These are phyloP conservation scores for Verticillium albo-atrum DNA, from an alignment of 2,329 filamentous ascomycete species.

Conservation along the genomic window DNA sequence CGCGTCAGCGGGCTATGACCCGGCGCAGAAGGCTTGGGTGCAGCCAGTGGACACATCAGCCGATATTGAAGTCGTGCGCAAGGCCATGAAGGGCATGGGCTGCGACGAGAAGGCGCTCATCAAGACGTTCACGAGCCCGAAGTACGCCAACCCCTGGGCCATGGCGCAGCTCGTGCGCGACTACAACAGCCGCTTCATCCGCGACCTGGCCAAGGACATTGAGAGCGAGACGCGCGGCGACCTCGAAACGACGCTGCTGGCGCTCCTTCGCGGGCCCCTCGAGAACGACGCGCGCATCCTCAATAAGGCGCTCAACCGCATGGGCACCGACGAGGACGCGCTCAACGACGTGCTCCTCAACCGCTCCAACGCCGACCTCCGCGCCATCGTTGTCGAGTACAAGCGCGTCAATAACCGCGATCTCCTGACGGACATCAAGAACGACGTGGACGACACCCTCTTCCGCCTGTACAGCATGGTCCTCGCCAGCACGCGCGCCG, in stretches of 20 bases:
- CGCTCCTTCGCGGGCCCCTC: constrained; percentile 24
- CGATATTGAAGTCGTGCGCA: constrained; percentile 23
- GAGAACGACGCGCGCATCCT: constrained; percentile 24
- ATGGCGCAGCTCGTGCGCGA: constrained; percentile 25
- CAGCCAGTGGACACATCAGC: constrained; percentile 21
- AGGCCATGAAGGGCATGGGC: constrained; percentile 30
- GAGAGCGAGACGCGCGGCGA: constrained; percentile 25
- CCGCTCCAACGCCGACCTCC: constrained; percentile 29
- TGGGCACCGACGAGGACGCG: constrained; percentile 27
- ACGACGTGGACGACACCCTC: constrained; percentile 23
- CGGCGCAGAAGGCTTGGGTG: constrained; percentile 16
- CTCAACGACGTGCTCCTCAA: constrained; percentile 28
- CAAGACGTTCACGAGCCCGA: constrained; percentile 20
- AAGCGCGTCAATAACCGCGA: constrained; percentile 20
- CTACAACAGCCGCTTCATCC: constrained; percentile 27
- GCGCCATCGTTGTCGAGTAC: constrained; percentile 25
- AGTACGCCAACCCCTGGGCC: constrained; percentile 26
- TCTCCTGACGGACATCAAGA: constrained; percentile 23
- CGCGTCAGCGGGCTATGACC: constrained; percentile 24
- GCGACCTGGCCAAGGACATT: constrained; percentile 26
- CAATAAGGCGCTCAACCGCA: constrained; percentile 22
- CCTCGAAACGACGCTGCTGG: constrained; percentile 23
- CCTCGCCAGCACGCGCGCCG: constrained; percentile 19
- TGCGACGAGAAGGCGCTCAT: constrained; percentile 26
- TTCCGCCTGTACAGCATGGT: constrained; percentile 29